Conservation (phyloP, 768 basidiomycete species). For the Guyanaporus albipodus region DNA sequence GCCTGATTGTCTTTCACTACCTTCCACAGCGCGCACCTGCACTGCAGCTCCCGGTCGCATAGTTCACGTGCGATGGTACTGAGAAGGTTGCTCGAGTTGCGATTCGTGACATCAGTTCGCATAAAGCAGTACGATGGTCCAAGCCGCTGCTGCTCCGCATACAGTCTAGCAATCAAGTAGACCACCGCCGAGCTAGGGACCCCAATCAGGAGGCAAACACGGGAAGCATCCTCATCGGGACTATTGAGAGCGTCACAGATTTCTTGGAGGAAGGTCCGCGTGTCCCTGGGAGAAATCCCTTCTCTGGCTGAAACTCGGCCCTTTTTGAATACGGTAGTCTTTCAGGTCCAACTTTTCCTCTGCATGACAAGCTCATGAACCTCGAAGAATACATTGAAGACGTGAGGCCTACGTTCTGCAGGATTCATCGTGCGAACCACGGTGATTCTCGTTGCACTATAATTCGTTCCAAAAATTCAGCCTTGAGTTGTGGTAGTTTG, state of each 20-base stretch:
- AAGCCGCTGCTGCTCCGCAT: neutral
- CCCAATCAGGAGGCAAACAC: neutral
- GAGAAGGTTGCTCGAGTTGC: neutral
- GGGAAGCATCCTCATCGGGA: constrained; percentile 4
- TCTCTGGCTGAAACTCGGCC: neutral
- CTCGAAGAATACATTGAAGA: too few species aligned
- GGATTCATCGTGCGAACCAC: constrained; percentile 23
- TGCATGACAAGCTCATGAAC: too few species aligned
- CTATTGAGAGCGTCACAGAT: too few species aligned
- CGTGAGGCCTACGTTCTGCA: too few species aligned
- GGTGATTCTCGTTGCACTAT: constrained; percentile 12
- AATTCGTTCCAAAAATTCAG: constrained; percentile 15
- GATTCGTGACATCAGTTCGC: neutral
- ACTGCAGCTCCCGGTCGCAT: constrained; percentile 31
- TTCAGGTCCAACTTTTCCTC: too few species aligned
- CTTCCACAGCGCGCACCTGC: constrained; percentile 12
- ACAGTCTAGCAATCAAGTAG: neutral
- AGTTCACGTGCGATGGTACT: too few species aligned
- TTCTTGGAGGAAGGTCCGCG: too few species aligned
- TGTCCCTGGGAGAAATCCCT: neutral
- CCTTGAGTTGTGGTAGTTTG: constrained; percentile 16
- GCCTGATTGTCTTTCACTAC: constrained; percentile 21
- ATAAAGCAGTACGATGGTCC: too few species aligned
- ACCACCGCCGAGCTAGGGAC: too few species aligned
- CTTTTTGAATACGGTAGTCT: too few species aligned